Base-by-base conservation (phyloP, 2,329 filamentous ascomycete species). In the Fusarium verrucosum region DNA sequence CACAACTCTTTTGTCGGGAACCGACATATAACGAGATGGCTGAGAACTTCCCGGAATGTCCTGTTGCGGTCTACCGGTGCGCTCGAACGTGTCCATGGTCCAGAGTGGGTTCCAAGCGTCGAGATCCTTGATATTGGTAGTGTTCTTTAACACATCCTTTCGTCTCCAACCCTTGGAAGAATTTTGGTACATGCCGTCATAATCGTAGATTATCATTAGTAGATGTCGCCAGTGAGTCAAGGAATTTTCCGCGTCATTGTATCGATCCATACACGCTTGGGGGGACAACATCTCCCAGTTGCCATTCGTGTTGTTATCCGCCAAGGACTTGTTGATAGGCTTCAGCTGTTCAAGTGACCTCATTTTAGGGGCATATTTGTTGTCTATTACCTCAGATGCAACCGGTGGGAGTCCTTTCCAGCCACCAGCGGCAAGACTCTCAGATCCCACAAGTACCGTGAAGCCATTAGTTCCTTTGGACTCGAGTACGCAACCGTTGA, bases 381-480 rank as follows among this genome's bases (percentile, higher is more conserved):
- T n/a, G n/a, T n/a, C n/a, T 2, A 6, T 16, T 10, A 10, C 14
- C 36, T n/a, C 19, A 1, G 1, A 2, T n/a, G 37, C 22, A 9
- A 54, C 58, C 2, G 35, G 38, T 10, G n/a, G 10, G 1, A 47
- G 25, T 6, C 46, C 58, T 6, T 51, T 38, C 46, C 58, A 63
- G 4, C 35, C 40, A 2, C 42, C 53, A 2, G 33, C 19, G 1
- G 26, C 6, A 4, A 66, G 56, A 2, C 38, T 17, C 4, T 59
- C 38, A 4, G 62, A 35, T 2, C 53, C 58, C 0, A 66, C 16
- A 14, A 66, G 20, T 3, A 66, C 13, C 5, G 40, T 46, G 3
- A 66, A 66, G 1, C 58, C 62, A 17, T 62, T 65, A 0, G 60
- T 51, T n/a, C 45, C 50, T 32, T 58, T 62, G 3, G 54, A 63